phyloP scores from a whole-genome alignment of 2,329 filamentous ascomycete genomes.

The Aspergillus pseudoviridinutans region DNA sequence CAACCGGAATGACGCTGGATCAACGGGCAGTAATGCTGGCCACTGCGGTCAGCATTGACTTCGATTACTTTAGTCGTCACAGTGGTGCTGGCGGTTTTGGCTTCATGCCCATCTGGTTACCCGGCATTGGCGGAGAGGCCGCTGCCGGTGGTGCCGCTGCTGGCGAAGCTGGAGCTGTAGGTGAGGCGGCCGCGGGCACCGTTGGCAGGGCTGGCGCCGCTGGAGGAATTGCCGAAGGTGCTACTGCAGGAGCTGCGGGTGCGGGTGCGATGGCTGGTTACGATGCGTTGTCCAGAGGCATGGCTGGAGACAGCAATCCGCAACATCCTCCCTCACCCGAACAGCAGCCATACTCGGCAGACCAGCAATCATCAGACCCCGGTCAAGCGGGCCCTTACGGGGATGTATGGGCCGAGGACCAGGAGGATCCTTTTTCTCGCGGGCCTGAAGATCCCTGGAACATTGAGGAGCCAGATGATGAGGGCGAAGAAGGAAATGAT shows the following conservation, averaged over 20 bases:
- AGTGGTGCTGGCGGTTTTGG: conserved; percentile 46
- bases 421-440: conserved; percentile 1
- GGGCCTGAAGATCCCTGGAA: conserved; percentile 16
- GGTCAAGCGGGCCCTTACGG: conserved; percentile 21
- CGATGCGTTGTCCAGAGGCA: conserved; percentile 57
- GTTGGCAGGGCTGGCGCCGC: conserved; percentile 37
- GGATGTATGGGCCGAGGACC: conserved; percentile 25
- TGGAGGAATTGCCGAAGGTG: conserved; percentile 36
- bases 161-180: conserved; percentile 34
- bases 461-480: conserved; percentile 11
- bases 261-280: conserved; percentile 61
- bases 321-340: conserved; percentile 12
- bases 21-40: conserved; percentile 64
- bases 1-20: conserved; percentile 59
- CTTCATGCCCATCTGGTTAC: conserved; percentile 53
- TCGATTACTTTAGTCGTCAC: conserved; percentile 64
- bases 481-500: conserved; percentile 21
- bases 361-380: conserved; percentile 12
- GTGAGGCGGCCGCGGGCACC: conserved; percentile 35
- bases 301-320: conserved; percentile 28
- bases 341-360: conserved; percentile 12
- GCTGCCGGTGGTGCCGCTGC: conserved; percentile 38
- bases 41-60: conserved; percentile 62
- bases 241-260: conserved; percentile 46
- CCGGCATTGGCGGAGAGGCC: conserved; percentile 40